Evolutionary conservation across 371 early-diverging fungal species (phyloP).

Genomic region (Mortierella sp.): DNA sequence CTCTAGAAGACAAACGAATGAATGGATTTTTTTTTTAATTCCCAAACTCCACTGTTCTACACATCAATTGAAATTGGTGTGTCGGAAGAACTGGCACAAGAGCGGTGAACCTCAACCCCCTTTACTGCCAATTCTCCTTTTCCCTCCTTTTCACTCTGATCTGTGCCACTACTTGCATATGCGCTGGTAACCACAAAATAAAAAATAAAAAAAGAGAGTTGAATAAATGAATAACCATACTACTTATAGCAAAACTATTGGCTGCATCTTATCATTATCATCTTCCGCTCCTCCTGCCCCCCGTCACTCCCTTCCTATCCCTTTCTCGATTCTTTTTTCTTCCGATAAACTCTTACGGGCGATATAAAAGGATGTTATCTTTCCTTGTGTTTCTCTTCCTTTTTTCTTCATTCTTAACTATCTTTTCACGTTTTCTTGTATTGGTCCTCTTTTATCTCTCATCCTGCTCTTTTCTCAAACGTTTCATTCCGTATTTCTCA

Average conservation of each 20-base stretch:
- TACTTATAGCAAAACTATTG: neutral
- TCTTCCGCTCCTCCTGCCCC: neutral
- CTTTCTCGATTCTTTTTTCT: neutral
- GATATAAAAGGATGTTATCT: slow-evolving; percentile 46
- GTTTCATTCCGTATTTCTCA: neutral
- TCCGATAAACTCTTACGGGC: slow-evolving; percentile 7
- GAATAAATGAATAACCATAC: neutral
- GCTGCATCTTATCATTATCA: neutral
- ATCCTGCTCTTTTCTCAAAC: neutral
- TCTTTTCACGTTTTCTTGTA: slow-evolving; percentile 46
- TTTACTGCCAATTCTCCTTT: too few relatives aligned
- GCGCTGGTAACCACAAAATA: neutral
- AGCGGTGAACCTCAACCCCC: too few relatives aligned
- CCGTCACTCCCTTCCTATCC: neutral
- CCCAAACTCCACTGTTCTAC: neutral
- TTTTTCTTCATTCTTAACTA: slow-evolving; percentile 8
- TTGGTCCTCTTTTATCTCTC: neutral
- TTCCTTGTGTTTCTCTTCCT: slow-evolving; percentile 52
- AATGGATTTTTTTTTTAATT: neutral
- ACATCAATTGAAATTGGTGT: neutral
- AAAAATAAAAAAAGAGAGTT: neutral
- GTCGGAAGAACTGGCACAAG: neutral
- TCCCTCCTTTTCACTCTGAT: neutral
- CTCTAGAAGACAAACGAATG: neutral
- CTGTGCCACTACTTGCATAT: neutral